Base-by-base conservation (phyloP, 208 protist species). In the Balamuthia mandrillaris region DNA sequence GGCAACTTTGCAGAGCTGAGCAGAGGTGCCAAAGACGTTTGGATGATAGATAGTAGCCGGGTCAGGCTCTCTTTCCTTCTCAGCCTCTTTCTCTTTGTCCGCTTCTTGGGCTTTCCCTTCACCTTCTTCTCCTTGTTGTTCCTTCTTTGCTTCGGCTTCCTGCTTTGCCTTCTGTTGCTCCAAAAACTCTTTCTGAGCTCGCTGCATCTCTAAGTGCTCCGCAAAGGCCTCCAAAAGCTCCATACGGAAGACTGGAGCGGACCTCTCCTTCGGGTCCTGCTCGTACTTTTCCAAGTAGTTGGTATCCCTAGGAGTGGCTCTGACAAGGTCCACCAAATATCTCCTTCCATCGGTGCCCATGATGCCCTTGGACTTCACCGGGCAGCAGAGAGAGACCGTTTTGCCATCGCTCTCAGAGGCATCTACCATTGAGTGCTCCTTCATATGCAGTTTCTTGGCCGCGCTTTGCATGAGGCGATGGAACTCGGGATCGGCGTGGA, bases 271-370 rank as follows among this genome's bases (percentile, higher is more conserved):
- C 47, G 12, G 47, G 18, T 16, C 7, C 9, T 35, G 35, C 18
- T n/a, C 37, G 0, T 70, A 52, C 0, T 29, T 12, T 1, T 87
- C 88, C 0, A 3, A 5, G 35, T 83, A 92, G 44, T 92, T 91
- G 45, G 75, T 52, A 75, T 92, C 90, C 51, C 68, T 54, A 41
- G 86, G 86, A 2, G 88, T 92, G 3, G 68, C 85, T 37, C 86
- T 31, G 3, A 78, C n/a, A 12, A 92, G 65, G 58, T 92, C 90
- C 10, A 92, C 63, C n/a, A 92, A 51, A 52, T 92, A 92, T n/a
- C 52, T 52, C 35, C 90, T 16, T 29, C 81, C 87, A 44, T 92
- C 90, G 2, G 60, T 79, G 49, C 90, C 90, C 41, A 88, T 47
- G n/a, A 92, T 89, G 65, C 87, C 85, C 78, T 92, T 85, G 3